Conservation (phyloP, 371 early-diverging fungal genomes). For the Mucor piriformis region DNA sequence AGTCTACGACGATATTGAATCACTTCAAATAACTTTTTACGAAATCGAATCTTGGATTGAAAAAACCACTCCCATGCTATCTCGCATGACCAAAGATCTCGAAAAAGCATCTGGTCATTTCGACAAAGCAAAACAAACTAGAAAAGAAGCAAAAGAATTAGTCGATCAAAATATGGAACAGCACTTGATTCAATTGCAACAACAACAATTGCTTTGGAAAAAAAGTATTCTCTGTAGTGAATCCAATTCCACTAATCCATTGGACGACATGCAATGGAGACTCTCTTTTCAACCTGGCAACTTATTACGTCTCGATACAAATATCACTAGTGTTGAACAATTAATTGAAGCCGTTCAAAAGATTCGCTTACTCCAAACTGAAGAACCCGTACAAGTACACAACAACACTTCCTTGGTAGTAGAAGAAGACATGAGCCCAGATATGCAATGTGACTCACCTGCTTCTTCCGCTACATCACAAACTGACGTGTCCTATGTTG, state of each 20-base stretch:
- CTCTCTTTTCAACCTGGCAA: slow-evolving; percentile 43
- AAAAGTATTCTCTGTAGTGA: not conserved
- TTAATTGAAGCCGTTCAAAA: slow-evolving; percentile 41
- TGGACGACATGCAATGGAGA: slow-evolving; percentile 27
- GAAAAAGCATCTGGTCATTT: slow-evolving; percentile 51
- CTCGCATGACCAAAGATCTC: slow-evolving; percentile 52
- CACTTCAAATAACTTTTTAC: slow-evolving; percentile 53
- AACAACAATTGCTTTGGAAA: slow-evolving; percentile 11
- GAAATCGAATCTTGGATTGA: slow-evolving; percentile 49
- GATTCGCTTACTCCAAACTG: slow-evolving; percentile 26
- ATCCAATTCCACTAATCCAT: not conserved
- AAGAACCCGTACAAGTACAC: not conserved
- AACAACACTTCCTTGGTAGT: too few relatives aligned
- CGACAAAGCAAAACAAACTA: slow-evolving; percentile 32
- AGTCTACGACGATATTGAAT: slow-evolving; percentile 50
- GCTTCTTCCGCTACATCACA: slow-evolving; percentile 6
- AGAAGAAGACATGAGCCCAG: slow-evolving; percentile 12
- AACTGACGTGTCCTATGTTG: slow-evolving; percentile 16
- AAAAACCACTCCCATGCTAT: slow-evolving; percentile 49
- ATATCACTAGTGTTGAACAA: slow-evolving; percentile 42
- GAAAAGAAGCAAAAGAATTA: not conserved
- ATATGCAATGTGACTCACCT: slow-evolving; percentile 10
- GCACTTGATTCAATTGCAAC: slow-evolving; percentile 13
- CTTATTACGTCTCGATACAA: slow-evolving; percentile 38
- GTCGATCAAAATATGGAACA: slow-evolving; percentile 10